A percentile compares a stretch with the other conserved stretches of the same genome.
phyloP scores from a whole-genome alignment of 2,329 filamentous ascomycete genomes.

The Fusarium caatingaense region DNA sequence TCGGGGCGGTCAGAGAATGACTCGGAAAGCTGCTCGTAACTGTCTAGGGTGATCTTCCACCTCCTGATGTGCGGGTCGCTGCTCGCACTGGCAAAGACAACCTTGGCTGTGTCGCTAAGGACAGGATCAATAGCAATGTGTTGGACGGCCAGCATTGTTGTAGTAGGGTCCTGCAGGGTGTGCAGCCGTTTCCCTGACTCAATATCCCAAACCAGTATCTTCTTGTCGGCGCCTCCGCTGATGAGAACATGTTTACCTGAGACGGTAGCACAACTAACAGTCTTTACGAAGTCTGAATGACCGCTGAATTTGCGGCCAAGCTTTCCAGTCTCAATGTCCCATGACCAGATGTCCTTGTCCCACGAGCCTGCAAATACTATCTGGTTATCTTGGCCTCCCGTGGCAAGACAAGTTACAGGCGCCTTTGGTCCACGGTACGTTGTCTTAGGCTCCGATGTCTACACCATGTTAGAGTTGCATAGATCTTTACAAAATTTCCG shows the following conservation, averaged over 20 bases:
- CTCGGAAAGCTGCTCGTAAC: slow-evolving; percentile 66
- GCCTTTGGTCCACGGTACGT: slow-evolving; percentile 80
- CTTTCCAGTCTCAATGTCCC: slow-evolving; percentile 71
- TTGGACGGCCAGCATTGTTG: slow-evolving; percentile 81
- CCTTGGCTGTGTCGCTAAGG: slow-evolving; percentile 60
- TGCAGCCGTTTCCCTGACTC: slow-evolving; percentile 75
- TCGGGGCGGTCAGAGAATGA: slow-evolving; percentile 55
- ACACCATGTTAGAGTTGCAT: slow-evolving; percentile 11
- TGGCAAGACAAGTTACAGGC: slow-evolving; percentile 81
- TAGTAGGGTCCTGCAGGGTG: slow-evolving; percentile 78
- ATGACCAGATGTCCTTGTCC: slow-evolving; percentile 94
- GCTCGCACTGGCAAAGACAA: slow-evolving; percentile 80
- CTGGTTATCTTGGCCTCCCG: slow-evolving; percentile 66
- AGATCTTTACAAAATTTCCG: no score
- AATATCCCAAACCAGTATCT: slow-evolving; percentile 86
- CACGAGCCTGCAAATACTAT: slow-evolving; percentile 89
- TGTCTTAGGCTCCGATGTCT: slow-evolving; percentile 49
- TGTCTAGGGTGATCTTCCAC: slow-evolving; percentile 72
- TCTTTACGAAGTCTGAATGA: slow-evolving; percentile 92
- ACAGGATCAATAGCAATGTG: slow-evolving; percentile 80
- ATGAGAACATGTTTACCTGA: slow-evolving; percentile 72
- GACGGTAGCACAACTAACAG: slow-evolving; percentile 72
- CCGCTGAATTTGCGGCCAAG: slow-evolving; percentile 73
- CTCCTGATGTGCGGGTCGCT: slow-evolving; percentile 83
- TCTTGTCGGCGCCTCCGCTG: slow-evolving; percentile 81